A percentile compares a stretch with the other conserved stretches of the same genome.
phyloP scores from a whole-genome alignment of 768 basidiomycete genomes.

The Termitomyces sp. region DNA sequence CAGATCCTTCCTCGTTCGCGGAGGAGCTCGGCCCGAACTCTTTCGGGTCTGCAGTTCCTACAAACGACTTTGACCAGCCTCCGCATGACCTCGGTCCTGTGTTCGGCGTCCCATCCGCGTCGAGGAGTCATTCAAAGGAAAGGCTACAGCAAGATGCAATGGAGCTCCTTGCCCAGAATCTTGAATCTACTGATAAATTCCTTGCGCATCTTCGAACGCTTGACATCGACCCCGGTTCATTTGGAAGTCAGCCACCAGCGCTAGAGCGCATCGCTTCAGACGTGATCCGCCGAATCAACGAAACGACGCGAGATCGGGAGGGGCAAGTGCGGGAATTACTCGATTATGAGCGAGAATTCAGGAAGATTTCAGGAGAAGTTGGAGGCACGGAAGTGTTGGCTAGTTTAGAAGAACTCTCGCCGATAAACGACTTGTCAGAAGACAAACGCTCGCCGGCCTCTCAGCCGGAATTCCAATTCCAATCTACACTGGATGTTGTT shows the following conservation, averaged over 20 bases:
- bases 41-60: slow-evolving; percentile 24
- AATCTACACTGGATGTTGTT: slow-evolving; percentile 26
- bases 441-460: slow-evolving; percentile 19
- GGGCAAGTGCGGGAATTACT: slow-evolving; percentile 75
- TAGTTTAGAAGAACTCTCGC: slow-evolving; percentile 60
- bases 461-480: slow-evolving; percentile 17
- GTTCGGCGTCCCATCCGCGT: slow-evolving; percentile 35
- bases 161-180: slow-evolving; percentile 67
- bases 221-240: slow-evolving; percentile 48
- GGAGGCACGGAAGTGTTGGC: slow-evolving; percentile 74
- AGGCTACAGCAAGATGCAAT: slow-evolving; percentile 57
- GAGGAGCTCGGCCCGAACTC: slow-evolving; percentile 36
- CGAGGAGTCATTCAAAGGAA: slow-evolving; percentile 27
- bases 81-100: slow-evolving; percentile 41
- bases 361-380: slow-evolving; percentile 71
- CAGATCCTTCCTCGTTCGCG: slow-evolving; percentile 37
- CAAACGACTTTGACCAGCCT: slow-evolving; percentile 26
- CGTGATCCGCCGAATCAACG: slow-evolving; percentile 75
- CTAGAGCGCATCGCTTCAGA: slow-evolving; percentile 74
- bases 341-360: slow-evolving; percentile 77
- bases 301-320: slow-evolving; percentile 73
- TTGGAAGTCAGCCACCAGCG: slow-evolving; percentile 35
- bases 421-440: slow-evolving; percentile 43
- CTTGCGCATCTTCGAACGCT: slow-evolving; percentile 67
- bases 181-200: slow-evolving; percentile 77